Base-by-base conservation (phyloP, 2,329 filamentous ascomycete genomes). In the Aspergillus floridensis region DNA sequence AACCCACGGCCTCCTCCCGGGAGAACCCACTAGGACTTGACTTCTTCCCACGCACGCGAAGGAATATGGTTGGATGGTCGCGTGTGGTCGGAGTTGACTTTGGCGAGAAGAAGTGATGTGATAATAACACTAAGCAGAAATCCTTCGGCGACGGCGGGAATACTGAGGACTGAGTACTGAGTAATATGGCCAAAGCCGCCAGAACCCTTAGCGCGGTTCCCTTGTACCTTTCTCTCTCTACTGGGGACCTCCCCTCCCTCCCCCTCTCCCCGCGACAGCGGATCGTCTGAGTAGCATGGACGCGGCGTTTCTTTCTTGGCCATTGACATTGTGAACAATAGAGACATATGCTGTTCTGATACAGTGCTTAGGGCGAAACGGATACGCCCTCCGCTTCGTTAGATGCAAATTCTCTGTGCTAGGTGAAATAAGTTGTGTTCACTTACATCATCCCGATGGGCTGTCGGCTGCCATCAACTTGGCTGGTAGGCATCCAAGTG, bases 181-280 rank as follows among this genome's bases (percentile, higher is more conserved):
- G 26, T 29, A 29, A 29, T 29, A 29, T 29, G 5, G 26, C 26
- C 26, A 29, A 29, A 29, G 26, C 26, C 26, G 26, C 48, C 48
- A 24, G 56, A 58, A 22, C 56, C 53, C 55, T 63, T 58, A 60
- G 60, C 52, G 58, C 50, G 56, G 35, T 32, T 44, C 49, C 50
- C 54, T 44, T 35, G 31, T 32, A 29, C 44, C 21, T 21, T 21
- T 21, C 35, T 26, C 32, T 44, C 31, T 11, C 22, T 51, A 41
- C 35, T 54, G 44, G 51, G 58, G 44, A 49, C 32, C 5, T 16
- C 32, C 32, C 32, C 14, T 14, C 32, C 32, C 32, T 35, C 32
- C 32, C 32, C 32, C 32, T 53, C 47, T 58, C 35, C 57, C 59
- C 61, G 61, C 59, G 56, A 59, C 51, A 47, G 50, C 59, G 61